phyloP scores from a whole-genome alignment of 2,329 filamentous ascomycete genomes.

The Lecanoromycetidae sp. region DNA sequence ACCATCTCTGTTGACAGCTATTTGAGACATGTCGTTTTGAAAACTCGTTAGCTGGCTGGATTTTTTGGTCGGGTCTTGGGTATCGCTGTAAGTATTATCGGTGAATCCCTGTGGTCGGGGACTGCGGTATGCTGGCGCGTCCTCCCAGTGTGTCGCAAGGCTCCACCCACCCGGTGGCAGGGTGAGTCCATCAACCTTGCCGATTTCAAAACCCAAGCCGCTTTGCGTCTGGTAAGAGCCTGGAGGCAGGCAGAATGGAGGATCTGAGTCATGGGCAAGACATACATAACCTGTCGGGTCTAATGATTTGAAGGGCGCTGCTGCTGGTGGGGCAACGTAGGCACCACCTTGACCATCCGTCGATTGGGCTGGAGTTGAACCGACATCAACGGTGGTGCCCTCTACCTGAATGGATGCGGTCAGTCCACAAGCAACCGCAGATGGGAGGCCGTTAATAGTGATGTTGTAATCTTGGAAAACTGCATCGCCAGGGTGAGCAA shows the following conservation, averaged over 20 bases:
- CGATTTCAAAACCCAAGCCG: constrained; percentile 9
- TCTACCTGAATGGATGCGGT: not conserved
- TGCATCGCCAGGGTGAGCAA: constrained; percentile 2
- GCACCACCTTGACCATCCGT: constrained; percentile 7
- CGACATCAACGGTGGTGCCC: not conserved
- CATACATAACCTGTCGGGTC: constrained; percentile 4
- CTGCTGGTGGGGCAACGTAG: not conserved
- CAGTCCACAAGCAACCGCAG: constrained; percentile 6
- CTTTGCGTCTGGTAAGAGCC: constrained; percentile 7
- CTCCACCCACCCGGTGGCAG: not conserved
- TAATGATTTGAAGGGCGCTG: constrained; percentile 3
- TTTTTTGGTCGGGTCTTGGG: not conserved
- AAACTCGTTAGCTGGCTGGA: not conserved
- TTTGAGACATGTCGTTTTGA: not conserved
- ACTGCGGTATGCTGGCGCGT: not conserved
- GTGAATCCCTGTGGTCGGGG: not conserved
- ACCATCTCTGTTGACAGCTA: constrained; percentile 1
- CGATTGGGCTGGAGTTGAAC: not conserved
- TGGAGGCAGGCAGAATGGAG: constrained; percentile 3
- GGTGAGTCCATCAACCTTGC: constrained; percentile 1
- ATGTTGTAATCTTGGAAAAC: not conserved
- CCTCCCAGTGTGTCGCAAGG: constrained; percentile 5
- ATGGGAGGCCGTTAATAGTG: constrained; percentile 5
- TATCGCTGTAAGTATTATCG: not conserved
- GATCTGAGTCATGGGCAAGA: constrained; percentile 1